phyloP scores from a whole-genome alignment of 345 rosid genomes.

The Pugionium cornutum region DNA sequence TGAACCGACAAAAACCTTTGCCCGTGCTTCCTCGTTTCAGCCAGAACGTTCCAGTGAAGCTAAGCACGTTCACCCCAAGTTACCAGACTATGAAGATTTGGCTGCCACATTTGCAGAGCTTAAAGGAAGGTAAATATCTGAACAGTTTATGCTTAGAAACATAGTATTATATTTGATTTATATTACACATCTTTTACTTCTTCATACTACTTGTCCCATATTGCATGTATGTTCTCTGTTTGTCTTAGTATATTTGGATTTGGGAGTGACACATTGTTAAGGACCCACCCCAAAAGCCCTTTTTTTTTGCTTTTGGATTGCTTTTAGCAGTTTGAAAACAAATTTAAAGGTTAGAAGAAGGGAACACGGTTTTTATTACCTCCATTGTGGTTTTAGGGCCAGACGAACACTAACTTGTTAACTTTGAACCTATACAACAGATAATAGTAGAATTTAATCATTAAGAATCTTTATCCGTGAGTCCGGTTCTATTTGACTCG shows the following conservation, averaged over 20 bases:
- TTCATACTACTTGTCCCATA: neutral
- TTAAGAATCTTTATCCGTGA: too few species aligned
- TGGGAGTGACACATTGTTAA: constrained; percentile 34
- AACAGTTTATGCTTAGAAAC: constrained; percentile 16
- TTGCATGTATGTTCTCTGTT: constrained; percentile 3
- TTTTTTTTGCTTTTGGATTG: constrained; percentile 1
- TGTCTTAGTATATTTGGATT: constrained; percentile 10
- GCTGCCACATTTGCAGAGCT: constrained; percentile 88
- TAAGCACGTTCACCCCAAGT: constrained; percentile 90
- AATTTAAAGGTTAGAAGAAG: too few species aligned
- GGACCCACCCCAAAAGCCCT: neutral
- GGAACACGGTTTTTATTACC: too few species aligned
- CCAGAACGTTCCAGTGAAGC: constrained; percentile 63
- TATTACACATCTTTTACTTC: constrained; percentile 2
- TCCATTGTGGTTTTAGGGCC: too few species aligned
- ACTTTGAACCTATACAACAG: too few species aligned
- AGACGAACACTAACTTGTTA: too few species aligned
- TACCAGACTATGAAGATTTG: constrained; percentile 90
- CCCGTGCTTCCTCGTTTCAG: constrained; percentile 78
- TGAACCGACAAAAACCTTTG: constrained; percentile 48
- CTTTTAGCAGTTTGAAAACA: too few species aligned
- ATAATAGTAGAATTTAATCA: too few species aligned
- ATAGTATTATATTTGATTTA: neutral
- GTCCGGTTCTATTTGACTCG: too few species aligned
- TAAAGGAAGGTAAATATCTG: constrained; percentile 57